These are phyloP conservation scores for Trichophyton mentagrophytes DNA, from an alignment of 2,329 filamentous ascomycete species.

Conservation along the genomic window DNA sequence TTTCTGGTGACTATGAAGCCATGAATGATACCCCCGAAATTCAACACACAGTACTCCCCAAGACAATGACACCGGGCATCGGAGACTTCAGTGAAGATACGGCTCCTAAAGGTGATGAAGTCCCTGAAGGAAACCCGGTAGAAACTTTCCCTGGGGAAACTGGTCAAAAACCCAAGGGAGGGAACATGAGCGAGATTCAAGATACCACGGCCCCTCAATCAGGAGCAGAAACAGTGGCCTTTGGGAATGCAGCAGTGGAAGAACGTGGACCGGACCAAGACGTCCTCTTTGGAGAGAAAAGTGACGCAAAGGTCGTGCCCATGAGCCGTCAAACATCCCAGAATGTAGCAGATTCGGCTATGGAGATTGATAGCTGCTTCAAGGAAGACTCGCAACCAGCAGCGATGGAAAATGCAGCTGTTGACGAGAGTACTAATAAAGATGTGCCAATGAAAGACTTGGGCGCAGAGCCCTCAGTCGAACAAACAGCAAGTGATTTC, in stretches of 20 bases:
- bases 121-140: not conserved
- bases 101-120: not conserved
- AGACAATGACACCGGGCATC: constrained; percentile 6
- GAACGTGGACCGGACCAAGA: not conserved
- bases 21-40: constrained; percentile 8
- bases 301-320: not conserved
- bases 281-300: too few species aligned
- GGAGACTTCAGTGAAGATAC: constrained; percentile 13
- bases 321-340: not conserved
- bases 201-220: not conserved
- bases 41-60: constrained; percentile 4
- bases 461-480: not conserved
- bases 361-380: not conserved
- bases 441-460: not conserved
- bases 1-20: constrained; percentile 10
- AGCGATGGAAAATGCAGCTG: not conserved
- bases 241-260: not conserved
- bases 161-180: not conserved
- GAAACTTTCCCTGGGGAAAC: not conserved
- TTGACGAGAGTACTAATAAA: not conserved
- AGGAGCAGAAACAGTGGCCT: too few species aligned
- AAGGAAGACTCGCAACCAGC: not conserved
- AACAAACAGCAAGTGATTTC: too few species aligned
- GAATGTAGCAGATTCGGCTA: not conserved
- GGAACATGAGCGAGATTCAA: not conserved